Conservation (phyloP, 176 grass and related monocot species). For the Hyparrhenia diplandra region DNA sequence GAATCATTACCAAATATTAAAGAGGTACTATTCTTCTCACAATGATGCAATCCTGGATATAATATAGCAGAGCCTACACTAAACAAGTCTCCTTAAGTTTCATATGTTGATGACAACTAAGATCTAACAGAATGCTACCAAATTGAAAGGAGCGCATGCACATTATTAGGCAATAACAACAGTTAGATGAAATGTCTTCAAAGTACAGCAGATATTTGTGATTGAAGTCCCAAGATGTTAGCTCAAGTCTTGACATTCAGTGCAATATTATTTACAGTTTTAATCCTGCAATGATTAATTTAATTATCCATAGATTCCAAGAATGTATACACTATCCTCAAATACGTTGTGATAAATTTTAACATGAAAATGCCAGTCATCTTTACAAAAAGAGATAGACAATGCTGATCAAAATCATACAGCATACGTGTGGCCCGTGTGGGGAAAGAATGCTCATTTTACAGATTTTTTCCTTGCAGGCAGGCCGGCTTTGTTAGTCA, state of each 20-base stretch:
- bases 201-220: background rate
- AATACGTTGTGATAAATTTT: background rate
- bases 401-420: background rate
- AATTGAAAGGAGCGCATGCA: background rate
- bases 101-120: background rate
- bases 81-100: background rate
- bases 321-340: background rate
- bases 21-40: background rate
- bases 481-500: background rate
- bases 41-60: background rate
- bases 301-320: background rate
- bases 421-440: fast-evolving
- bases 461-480: background rate
- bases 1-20: background rate
- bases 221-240: background rate
- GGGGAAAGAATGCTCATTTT: background rate
- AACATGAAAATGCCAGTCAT: no score
- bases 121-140: background rate
- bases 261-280: background rate
- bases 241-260: background rate
- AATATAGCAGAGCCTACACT: background rate
- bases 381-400: no score
- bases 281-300: background rate
- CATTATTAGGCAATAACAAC: background rate
- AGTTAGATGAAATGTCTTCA: background rate